These are phyloP conservation scores for Lumnitzera racemosa DNA, from an alignment of 345 rosid genomes.

Conservation along the genomic window DNA sequence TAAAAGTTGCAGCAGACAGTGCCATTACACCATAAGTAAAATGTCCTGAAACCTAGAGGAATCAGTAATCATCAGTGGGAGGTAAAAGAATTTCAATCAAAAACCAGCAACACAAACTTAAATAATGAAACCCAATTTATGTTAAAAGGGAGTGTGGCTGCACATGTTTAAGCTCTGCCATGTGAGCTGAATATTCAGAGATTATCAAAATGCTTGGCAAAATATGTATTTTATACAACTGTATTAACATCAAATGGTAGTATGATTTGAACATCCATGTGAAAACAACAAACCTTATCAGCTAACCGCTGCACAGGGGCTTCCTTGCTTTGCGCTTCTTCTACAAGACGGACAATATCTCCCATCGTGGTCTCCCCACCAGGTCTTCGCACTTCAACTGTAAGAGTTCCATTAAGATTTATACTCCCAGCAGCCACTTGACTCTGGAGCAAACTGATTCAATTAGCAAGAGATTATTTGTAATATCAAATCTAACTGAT, in stretches of 20 bases:
- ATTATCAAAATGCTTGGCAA: not conserved
- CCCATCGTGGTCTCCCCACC: constrained; percentile 97
- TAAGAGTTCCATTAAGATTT: constrained; percentile 91
- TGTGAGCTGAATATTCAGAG: no score
- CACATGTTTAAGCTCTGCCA: not conserved
- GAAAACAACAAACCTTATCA: constrained; percentile 63
- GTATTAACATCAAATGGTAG: not conserved
- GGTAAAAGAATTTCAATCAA: not conserved
- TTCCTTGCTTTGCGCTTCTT: constrained; percentile 94
- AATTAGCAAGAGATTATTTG: constrained; percentile 1
- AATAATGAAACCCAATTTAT: not conserved
- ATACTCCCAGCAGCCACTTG: constrained; percentile 93
- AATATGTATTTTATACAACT: constrained; percentile 1
- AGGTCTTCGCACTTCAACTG: constrained; percentile 81
- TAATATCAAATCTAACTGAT: no score
- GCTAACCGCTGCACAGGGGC: constrained; percentile 93
- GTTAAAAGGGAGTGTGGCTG: constrained; percentile 1
- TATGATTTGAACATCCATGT: not conserved
- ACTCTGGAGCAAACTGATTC: constrained; percentile 40
- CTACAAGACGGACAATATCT: constrained; percentile 87
- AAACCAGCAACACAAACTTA: not conserved
- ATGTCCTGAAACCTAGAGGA: constrained; percentile 75
- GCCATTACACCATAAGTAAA: constrained; percentile 98
- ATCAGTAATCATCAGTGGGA: constrained; percentile 5
- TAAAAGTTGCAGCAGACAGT: constrained; percentile 83